Evolutionary conservation across 1,284 basidiomycete species (phyloP).

Genomic region (Irpex lacteus): DNA sequence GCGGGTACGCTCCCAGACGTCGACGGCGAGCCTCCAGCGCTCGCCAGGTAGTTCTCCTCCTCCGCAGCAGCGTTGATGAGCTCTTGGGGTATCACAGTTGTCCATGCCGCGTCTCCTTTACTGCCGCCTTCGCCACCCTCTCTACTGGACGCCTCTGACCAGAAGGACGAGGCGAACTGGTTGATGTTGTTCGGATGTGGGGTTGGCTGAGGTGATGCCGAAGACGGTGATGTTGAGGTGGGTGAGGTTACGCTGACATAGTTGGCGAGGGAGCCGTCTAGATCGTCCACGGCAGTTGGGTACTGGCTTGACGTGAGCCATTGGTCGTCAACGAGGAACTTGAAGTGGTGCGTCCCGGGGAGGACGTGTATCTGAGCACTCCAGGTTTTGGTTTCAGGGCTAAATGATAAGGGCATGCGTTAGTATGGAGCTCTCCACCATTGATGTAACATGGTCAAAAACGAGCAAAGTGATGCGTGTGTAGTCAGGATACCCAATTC

Average conservation of each 20-base stretch:
- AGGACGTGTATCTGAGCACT: slow-evolving; percentile 56
- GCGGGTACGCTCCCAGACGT: slow-evolving; percentile 44
- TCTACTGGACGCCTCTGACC: slow-evolving; percentile 42
- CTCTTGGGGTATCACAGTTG: slow-evolving; percentile 69
- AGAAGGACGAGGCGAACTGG: slow-evolving; percentile 34
- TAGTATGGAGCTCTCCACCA: background rate
- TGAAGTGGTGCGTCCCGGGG: slow-evolving; percentile 93
- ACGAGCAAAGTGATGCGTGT: background rate
- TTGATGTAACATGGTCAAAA: background rate
- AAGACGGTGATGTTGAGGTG: slow-evolving; percentile 31
- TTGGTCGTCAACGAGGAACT: slow-evolving; percentile 93
- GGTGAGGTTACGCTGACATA: slow-evolving; percentile 69
- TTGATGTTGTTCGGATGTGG: slow-evolving; percentile 30
- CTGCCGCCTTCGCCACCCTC: slow-evolving; percentile 24
- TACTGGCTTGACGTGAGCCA: slow-evolving; percentile 80
- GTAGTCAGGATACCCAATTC: background rate
- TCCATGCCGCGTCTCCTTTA: slow-evolving; percentile 56
- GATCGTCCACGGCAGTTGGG: slow-evolving; percentile 88
- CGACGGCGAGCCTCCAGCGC: slow-evolving; percentile 33
- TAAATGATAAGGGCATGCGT: slow-evolving; percentile 12
- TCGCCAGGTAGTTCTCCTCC: slow-evolving; percentile 72
- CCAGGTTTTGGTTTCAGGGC: slow-evolving; percentile 38
- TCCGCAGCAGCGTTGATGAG: slow-evolving; percentile 79
- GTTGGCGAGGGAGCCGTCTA: slow-evolving; percentile 91
- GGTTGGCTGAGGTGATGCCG: slow-evolving; percentile 23